Evolutionary conservation across 2,329 filamentous ascomycete species (phyloP), one percentile per base, ranked within the genome.

Genomic region (Beauveria caledonica): DNA sequence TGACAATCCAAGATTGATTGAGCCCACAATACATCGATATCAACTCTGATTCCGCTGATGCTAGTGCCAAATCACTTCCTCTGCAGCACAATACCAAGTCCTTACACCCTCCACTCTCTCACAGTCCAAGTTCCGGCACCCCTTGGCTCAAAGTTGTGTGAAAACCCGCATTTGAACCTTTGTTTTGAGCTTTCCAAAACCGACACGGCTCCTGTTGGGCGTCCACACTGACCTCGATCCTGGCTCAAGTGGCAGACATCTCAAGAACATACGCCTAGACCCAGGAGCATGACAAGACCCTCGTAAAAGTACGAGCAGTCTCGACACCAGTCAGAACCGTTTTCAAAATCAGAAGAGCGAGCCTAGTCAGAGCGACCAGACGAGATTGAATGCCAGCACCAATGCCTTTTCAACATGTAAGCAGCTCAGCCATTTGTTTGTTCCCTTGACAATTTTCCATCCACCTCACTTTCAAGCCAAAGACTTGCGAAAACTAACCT

Each of bases 321-420:
- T 10, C 33, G 25, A 46, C 11, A 33, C 4, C 53, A 46, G 19
- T 23, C 40, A 54, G 23, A 8, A 4, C 5, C 5, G 10, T 21
- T 27, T 42, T 17, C 8, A 5, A 11, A 45, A 19, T 19, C 19
- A 29, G 2, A 5, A 36, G 9, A 19, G 19, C n/a, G 13, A 36
- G 23, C 19, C 17, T n/a, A 6, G 48, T 44, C n/a, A 44, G 3
- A 7, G n/a, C 25, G 5, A 23, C 36, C 10, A 23, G n/a, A 23
- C 11, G 19, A 11, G 36, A 36, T 42, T 33, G 13, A 29, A 11
- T 51, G n/a, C 6, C 25, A 44, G 48, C 5, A 63, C 60, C 62
- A 48, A 60, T 56, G 33, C 60, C 62, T 21, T 66, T 64, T 49
- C 63, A 61, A 44, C 64, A 66, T 52, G 66, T 66, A 60, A 64